Conservation (phyloP, 495 filamentous ascomycete species). For the Sordaria brevicollis region DNA sequence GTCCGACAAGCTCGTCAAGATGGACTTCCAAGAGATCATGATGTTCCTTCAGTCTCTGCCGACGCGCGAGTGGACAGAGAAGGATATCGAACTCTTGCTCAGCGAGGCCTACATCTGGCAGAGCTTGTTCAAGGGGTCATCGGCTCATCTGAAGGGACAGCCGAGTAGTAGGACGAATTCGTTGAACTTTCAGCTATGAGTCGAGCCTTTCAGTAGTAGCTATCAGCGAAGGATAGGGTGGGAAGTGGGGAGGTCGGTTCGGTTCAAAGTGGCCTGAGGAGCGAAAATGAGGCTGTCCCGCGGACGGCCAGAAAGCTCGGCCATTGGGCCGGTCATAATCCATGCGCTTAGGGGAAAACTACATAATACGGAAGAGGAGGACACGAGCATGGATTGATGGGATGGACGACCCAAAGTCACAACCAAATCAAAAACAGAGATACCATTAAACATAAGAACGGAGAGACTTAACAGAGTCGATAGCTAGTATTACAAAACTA, state of each 20-base stretch:
- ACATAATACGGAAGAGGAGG: not conserved
- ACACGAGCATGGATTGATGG: no score
- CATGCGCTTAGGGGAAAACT: not conserved
- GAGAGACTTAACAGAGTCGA: not conserved
- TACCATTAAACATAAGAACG: not conserved
- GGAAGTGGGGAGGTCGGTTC: not conserved
- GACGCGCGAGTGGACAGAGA: conserved; percentile 92
- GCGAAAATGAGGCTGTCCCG: no score
- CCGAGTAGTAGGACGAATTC: conserved; percentile 26
- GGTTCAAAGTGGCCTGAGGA: not conserved
- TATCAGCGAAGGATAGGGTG: not conserved
- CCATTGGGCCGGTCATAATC: no score
- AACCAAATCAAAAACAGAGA: not conserved
- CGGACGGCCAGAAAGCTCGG: no score
- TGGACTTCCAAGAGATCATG: conserved; percentile 98
- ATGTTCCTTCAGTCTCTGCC: conserved; percentile 97
- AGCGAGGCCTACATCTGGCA: conserved; percentile 97
- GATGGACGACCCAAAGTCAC: not conserved
- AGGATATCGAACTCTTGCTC: conserved; percentile 90
- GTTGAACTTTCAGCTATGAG: conserved; percentile 33
- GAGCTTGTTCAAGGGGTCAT: conserved; percentile 78
- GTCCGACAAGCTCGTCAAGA: conserved; percentile 88
- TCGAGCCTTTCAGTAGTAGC: not conserved
- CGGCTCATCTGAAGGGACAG: conserved; percentile 60
- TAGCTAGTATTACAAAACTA: not conserved